Evolutionary conservation across 257 asterid genomes (phyloP).

Genomic region (Euphrasia confusa): DNA sequence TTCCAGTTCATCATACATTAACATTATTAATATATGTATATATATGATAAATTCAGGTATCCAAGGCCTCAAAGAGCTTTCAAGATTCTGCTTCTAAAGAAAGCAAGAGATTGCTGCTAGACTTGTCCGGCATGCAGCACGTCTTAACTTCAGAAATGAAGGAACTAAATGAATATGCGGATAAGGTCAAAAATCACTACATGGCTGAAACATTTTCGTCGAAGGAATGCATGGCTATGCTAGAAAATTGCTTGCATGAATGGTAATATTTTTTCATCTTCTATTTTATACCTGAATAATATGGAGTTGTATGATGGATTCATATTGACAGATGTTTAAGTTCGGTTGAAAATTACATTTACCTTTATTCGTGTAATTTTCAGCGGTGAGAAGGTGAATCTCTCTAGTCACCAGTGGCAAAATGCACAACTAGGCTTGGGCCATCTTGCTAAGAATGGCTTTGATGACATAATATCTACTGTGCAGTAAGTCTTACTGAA

Average conservation of each 20-base stretch:
- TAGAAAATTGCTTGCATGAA: slow-evolving; percentile 60
- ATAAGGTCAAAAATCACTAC: slow-evolving; percentile 44
- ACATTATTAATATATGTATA: slow-evolving; percentile 9
- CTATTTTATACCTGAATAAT: background rate
- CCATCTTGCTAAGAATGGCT: slow-evolving; percentile 32
- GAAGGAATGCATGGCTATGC: slow-evolving; percentile 40
- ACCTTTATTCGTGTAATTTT: slow-evolving; percentile 14
- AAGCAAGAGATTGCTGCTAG: slow-evolving; percentile 43
- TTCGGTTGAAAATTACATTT: too few species aligned
- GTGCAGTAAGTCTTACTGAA: slow-evolving; percentile 44
- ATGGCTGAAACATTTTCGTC: slow-evolving; percentile 46
- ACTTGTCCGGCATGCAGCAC: slow-evolving; percentile 49
- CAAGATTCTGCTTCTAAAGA: slow-evolving; percentile 50
- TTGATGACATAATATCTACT: slow-evolving; percentile 36
- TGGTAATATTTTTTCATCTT: slow-evolving; percentile 36
- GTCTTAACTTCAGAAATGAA: slow-evolving; percentile 43
- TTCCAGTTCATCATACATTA: background rate
- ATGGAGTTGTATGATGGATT: too few species aligned
- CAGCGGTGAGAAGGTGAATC: slow-evolving; percentile 49
- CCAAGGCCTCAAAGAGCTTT: slow-evolving; percentile 53
- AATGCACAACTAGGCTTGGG: slow-evolving; percentile 35
- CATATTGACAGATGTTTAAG: too few species aligned
- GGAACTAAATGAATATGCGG: slow-evolving; percentile 45
- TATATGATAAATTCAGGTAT: slow-evolving; percentile 41
- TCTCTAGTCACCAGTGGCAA: slow-evolving; percentile 45